A percentile compares a stretch with the other conserved stretches of the same genome.
These are phyloP conservation scores for Suhomyces yuchorum DNA, from an alignment of 1,139 yeast genomes.

Conservation along the genomic window DNA sequence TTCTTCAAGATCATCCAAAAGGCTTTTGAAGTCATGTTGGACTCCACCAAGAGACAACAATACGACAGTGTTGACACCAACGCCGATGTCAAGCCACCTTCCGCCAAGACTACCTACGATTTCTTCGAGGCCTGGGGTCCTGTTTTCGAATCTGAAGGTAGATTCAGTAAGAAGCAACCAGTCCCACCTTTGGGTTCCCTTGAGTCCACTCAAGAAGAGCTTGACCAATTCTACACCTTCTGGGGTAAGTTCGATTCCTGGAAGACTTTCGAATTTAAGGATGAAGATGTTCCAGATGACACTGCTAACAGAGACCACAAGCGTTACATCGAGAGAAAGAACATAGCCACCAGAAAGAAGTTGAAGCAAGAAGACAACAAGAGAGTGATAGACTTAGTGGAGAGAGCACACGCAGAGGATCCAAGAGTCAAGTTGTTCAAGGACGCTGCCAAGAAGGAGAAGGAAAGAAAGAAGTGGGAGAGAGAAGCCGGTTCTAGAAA, in stretches of 20 bases:
- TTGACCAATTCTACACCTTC: slow-evolving; percentile 85
- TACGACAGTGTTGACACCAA: slow-evolving; percentile 91
- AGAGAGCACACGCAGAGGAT: slow-evolving; percentile 84
- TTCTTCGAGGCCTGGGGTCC: slow-evolving; percentile 94
- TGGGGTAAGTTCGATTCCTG: slow-evolving; percentile 98
- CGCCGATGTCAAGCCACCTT: slow-evolving; percentile 84
- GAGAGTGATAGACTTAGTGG: slow-evolving; percentile 82
- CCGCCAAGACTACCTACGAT: slow-evolving; percentile 63
- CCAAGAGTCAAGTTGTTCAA: slow-evolving; percentile 94
- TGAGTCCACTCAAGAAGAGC: slow-evolving; percentile 74
- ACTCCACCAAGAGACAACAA: slow-evolving; percentile 84
- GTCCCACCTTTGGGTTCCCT: slow-evolving; percentile 79
- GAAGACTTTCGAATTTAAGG: slow-evolving; percentile 97
- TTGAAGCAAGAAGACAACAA: slow-evolving; percentile 97
- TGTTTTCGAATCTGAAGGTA: slow-evolving; percentile 83
- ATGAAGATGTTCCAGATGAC: slow-evolving; percentile 99
- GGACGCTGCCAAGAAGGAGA: slow-evolving; percentile 92
- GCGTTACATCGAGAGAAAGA: slow-evolving; percentile 97
- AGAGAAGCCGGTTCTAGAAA: slow-evolving; percentile 96
- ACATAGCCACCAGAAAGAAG: slow-evolving; percentile 94
- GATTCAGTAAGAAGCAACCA: slow-evolving; percentile 90
- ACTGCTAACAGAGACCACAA: slow-evolving; percentile 98
- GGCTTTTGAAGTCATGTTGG: slow-evolving; percentile 89
- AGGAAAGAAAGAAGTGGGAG: slow-evolving; percentile 96
- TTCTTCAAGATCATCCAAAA: slow-evolving; percentile 97